These are phyloP conservation scores for Fusarium abutilonis DNA, from an alignment of 2,329 filamentous ascomycete genomes.

Conservation along the genomic window DNA sequence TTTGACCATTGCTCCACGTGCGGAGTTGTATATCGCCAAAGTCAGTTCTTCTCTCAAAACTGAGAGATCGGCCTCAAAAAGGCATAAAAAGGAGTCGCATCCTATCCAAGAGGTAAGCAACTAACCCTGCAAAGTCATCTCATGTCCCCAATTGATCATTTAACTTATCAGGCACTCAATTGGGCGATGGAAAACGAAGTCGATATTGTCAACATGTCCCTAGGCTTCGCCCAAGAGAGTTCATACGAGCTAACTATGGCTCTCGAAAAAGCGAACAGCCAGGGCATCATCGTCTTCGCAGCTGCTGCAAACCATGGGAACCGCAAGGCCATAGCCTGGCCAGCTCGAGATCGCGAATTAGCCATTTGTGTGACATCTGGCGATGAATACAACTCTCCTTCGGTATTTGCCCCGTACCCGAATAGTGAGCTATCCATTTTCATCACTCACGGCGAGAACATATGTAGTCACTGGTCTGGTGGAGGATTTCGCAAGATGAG, in stretches of 20 bases:
- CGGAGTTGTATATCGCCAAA: constrained; percentile 26
- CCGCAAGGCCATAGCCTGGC: constrained; percentile 21
- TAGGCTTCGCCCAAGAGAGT: constrained; percentile 16
- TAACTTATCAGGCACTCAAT: constrained; percentile 9
- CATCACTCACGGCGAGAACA: constrained; percentile 17
- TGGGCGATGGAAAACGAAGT: constrained; percentile 27
- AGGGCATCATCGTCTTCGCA: constrained; percentile 23
- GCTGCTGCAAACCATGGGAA: constrained; percentile 30
- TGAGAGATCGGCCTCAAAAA: background rate
- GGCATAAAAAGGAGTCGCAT: background rate
- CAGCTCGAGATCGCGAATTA: constrained; percentile 20
- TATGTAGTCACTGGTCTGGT: constrained; percentile 24
- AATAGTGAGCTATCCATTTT: constrained; percentile 16
- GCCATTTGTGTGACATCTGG: constrained; percentile 26
- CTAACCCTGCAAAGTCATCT: too few species aligned
- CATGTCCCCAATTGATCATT: background rate
- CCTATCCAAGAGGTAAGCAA: constrained; percentile 1
- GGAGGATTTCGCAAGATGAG: constrained; percentile 23
- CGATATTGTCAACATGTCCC: constrained; percentile 29
- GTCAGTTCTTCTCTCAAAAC: constrained; percentile 3
- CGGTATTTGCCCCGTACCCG: constrained; percentile 9
- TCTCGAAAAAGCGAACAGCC: constrained; percentile 7
- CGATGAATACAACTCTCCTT: constrained; percentile 14
- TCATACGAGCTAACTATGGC: constrained; percentile 20
- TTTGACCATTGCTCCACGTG: constrained; percentile 22